Conservation (phyloP, 306 rosid genomes). For the Sicyos baderoa region DNA sequence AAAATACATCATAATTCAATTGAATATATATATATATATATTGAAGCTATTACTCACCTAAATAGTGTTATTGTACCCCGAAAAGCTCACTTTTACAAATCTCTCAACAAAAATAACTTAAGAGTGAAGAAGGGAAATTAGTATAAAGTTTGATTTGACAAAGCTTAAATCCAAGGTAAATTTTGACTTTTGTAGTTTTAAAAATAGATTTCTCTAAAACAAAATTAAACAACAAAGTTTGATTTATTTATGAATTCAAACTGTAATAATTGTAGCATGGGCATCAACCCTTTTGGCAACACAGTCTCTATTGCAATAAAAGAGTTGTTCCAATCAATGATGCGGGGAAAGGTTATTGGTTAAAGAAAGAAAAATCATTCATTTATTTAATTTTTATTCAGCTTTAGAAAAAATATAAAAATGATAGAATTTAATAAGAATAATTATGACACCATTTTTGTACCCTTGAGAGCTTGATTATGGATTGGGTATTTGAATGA, state of each 20-base stretch:
- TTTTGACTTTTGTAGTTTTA: background rate
- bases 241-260: background rate
- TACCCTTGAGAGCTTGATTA: too few relatives aligned
- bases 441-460: too few relatives aligned
- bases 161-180: background rate
- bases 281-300: slow-evolving; percentile 14
- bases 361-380: slow-evolving; percentile 15
- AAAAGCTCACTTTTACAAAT: too few relatives aligned
- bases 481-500: too few relatives aligned
- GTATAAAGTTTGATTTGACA: background rate
- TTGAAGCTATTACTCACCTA: background rate
- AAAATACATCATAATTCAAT: background rate
- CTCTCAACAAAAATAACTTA: background rate
- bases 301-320: slow-evolving; percentile 15
- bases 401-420: too few relatives aligned
- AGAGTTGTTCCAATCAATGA: slow-evolving; percentile 12
- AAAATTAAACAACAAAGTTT: background rate
- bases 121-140: background rate
- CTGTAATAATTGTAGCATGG: slow-evolving; percentile 15
- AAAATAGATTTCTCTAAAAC: background rate
- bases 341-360: background rate
- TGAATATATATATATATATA: too few relatives aligned
- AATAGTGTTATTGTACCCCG: background rate
- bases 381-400: background rate
- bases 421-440: too few relatives aligned